Base-by-base conservation (phyloP, 2,329 filamentous ascomycete genomes). In the Chaetomiaceae sp. region DNA sequence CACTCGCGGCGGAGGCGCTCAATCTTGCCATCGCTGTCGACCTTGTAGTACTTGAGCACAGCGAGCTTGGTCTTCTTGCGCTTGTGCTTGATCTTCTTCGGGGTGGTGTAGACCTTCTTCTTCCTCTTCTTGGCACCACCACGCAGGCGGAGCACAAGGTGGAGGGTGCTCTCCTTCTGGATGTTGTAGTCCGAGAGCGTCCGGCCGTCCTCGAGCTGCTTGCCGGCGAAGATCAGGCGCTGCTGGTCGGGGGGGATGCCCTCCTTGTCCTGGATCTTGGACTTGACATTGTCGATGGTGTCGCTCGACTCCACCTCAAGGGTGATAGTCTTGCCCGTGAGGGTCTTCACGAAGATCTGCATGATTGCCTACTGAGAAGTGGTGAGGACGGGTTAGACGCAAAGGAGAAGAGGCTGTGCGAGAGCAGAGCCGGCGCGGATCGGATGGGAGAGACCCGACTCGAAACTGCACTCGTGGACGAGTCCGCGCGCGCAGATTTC, bases 41-140 rank as follows among this genome's bases (percentile, higher is more conserved):
- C 94, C 89, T 99, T 99, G 89, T 99, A 99, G 89, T 99, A 99
- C 88, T 99, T 99, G 78, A 99, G 91, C 68, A 99, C 92, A 71
- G 94, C 94, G 77, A 99, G 82, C 88, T 99, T 99, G 86, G 89
- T 96, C 92, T 99, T 99, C 91, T 97, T 99, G 83, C 91, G 88
- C 91, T 99, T 99, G 88, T 99, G 94, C 94, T 99, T 99, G 88
- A 99, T 99, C 91, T 99, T 99, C 91, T 99, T 99, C 77, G 94
- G 94, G 72, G 94, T 99, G 75, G 90, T 97, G 89, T 99, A 99
- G 68, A 99, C 94, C 91, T 99, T 99, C 91, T 96, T 96, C 90
- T 99, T 99, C 79, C 95, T 87, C 89, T 97, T 96, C 91, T 99
- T 99, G 74, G 78, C 91, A 78, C 92, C 94, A 84, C 94, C 94